A percentile compares a stretch with the other conserved stretches of the same genome.
phyloP scores from a whole-genome alignment of 208 protist species.

The Blechomonas ayalai region DNA sequence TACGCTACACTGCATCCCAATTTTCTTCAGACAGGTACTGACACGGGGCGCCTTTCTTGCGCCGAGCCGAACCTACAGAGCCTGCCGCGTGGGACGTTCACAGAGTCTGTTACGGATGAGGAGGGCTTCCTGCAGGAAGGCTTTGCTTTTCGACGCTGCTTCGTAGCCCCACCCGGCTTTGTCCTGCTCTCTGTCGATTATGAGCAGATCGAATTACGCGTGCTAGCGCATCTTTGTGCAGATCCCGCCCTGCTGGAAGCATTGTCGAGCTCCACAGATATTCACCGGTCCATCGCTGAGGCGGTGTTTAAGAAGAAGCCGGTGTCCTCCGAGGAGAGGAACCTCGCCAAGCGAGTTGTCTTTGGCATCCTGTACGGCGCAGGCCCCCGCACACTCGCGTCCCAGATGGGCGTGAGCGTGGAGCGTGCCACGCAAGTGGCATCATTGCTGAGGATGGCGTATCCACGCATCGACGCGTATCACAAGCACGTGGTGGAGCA shows the following conservation, averaged over 20 bases:
- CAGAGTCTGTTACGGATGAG: background rate
- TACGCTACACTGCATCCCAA: conserved; percentile 54
- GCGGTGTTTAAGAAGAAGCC: conserved; percentile 60
- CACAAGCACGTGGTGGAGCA: conserved; percentile 54
- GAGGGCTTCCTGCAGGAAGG: conserved; percentile 15
- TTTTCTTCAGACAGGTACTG: conserved; percentile 84
- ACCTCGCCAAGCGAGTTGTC: conserved; percentile 74
- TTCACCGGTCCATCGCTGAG: conserved; percentile 74
- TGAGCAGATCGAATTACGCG: conserved; percentile 86
- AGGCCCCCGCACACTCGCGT: conserved; percentile 56
- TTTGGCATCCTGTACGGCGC: conserved; percentile 87
- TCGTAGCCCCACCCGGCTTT: conserved; percentile 46
- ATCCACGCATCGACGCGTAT: conserved; percentile 61
- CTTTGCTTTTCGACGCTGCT: conserved; percentile 67
- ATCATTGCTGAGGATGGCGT: conserved; percentile 39
- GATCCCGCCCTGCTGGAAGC: conserved; percentile 56
- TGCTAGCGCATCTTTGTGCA: conserved; percentile 81
- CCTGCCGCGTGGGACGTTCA: conserved; percentile 41
- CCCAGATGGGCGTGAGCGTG: conserved; percentile 55
- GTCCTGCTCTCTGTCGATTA: conserved; percentile 84
- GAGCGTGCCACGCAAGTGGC: conserved; percentile 53
- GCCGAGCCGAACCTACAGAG: conserved; percentile 88
- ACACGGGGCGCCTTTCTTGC: conserved; percentile 86
- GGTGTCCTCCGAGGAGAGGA: conserved; percentile 64
- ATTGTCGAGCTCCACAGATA: conserved; percentile 61